Conservation (phyloP, 1,284 basidiomycete genomes). For the Ustanciosporium gigantosporum region DNA sequence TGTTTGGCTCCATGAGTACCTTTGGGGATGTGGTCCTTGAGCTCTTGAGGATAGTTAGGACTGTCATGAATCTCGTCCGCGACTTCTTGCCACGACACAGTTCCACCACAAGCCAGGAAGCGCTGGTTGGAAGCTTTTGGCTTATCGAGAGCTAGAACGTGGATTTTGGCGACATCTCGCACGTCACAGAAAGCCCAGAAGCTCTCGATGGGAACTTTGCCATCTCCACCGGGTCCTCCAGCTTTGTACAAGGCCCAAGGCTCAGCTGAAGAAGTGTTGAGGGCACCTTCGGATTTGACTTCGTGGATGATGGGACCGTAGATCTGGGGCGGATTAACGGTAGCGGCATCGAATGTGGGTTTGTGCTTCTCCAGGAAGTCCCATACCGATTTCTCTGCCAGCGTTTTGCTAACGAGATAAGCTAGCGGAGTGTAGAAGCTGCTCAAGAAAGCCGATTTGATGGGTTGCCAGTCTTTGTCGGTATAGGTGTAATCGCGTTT, state of each 20-base stretch:
- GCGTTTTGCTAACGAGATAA: slow-evolving; percentile 61
- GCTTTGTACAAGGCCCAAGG: slow-evolving; percentile 37
- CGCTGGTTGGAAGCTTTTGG: slow-evolving; percentile 13
- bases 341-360: slow-evolving; percentile 32
- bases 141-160: slow-evolving; percentile 25
- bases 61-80: slow-evolving; percentile 31
- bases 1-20: slow-evolving; percentile 12
- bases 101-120: slow-evolving; percentile 22
- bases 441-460: slow-evolving; percentile 18
- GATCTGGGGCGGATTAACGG: slow-evolving; percentile 43
- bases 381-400: slow-evolving; percentile 61
- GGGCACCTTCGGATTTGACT: slow-evolving; percentile 19
- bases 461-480: slow-evolving; percentile 33
- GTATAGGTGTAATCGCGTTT: slow-evolving; percentile 36
- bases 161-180: slow-evolving; percentile 27
- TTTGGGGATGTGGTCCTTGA: slow-evolving; percentile 27
- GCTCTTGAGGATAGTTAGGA: slow-evolving; percentile 25
- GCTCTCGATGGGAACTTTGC: slow-evolving; percentile 18
- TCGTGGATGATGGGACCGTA: slow-evolving; percentile 46
- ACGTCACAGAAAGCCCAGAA: slow-evolving; percentile 35
- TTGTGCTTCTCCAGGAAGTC: slow-evolving; percentile 55
- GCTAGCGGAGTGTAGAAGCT: slow-evolving; percentile 32
- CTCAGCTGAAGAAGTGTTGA: slow-evolving; percentile 25
- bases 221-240: slow-evolving; percentile 21
- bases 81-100: slow-evolving; percentile 26